Evolutionary conservation across 768 basidiomycete genomes (phyloP).

Genomic region (Lentinula sp.): DNA sequence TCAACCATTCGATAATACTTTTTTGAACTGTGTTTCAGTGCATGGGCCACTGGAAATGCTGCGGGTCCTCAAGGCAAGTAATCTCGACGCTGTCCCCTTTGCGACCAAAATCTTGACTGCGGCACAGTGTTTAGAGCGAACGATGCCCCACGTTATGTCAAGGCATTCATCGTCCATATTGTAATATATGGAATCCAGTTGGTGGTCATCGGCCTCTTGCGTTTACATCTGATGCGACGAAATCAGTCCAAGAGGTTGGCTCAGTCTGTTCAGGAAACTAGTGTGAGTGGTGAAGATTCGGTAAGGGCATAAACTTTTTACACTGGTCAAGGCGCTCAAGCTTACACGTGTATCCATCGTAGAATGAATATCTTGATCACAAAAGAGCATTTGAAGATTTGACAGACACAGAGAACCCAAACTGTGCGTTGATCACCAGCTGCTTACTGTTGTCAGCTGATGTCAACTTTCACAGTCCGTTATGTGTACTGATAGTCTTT

Average conservation of each 20-base stretch:
- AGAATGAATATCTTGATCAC: conserved; percentile 29
- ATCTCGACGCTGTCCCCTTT: neutral
- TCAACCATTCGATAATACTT: neutral
- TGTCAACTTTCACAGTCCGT: conserved; percentile 20
- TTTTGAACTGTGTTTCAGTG: conserved; percentile 15
- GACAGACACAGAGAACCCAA: conserved; percentile 43
- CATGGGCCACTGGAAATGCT: conserved; percentile 48
- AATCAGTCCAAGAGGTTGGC: conserved; percentile 35
- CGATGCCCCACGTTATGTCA: conserved; percentile 41
- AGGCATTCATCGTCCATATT: conserved; percentile 40
- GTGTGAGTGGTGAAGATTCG: conserved; percentile 22
- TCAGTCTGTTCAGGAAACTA: conserved; percentile 22
- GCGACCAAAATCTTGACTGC: neutral
- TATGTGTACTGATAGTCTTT: conserved; percentile 24
- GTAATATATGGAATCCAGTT: conserved; percentile 41
- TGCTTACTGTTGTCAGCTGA: neutral
- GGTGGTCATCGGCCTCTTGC: conserved; percentile 28
- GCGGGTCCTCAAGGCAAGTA: conserved; percentile 35
- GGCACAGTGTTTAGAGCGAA: conserved; percentile 34
- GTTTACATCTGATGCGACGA: conserved; percentile 34
- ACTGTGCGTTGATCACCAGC: conserved; percentile 23
- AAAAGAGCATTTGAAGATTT: conserved; percentile 41
- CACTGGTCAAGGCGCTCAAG: neutral
- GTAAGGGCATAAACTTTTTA: conserved; percentile 11
- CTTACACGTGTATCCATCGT: neutral